These are phyloP conservation scores for Lasiosphaeriaceae sp. DNA, from an alignment of 495 filamentous ascomycete species.

Conservation along the genomic window DNA sequence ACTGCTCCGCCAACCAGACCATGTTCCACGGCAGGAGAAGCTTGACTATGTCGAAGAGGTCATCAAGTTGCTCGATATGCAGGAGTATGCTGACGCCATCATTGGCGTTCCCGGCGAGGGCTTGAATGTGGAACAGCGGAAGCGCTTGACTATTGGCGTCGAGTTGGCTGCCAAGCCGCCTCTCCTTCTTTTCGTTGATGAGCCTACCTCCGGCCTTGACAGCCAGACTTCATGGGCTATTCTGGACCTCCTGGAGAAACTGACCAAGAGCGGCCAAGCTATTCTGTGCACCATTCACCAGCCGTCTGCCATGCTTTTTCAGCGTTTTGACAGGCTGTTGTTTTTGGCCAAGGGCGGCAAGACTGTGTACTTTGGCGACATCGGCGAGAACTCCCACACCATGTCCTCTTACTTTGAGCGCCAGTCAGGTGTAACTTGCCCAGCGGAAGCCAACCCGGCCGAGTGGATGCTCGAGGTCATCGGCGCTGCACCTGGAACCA, in stretches of 20 bases:
- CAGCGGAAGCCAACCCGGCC: conserved; percentile 76
- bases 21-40: conserved; percentile 67
- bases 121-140: conserved; percentile 89
- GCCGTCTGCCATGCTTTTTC: conserved; percentile 83
- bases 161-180: conserved; percentile 88
- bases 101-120: conserved; percentile 86
- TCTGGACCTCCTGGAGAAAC: conserved; percentile 69
- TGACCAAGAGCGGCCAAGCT: conserved; percentile 79
- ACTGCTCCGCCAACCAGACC: conserved; percentile 74
- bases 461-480: conserved; percentile 97
- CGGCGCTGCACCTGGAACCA: conserved; percentile 80
- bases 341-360: conserved; percentile 76
- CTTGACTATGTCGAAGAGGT: conserved; percentile 85
- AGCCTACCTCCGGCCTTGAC: conserved; percentile 82
- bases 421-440: conserved; percentile 71
- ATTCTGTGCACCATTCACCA: conserved; percentile 94
- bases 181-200: conserved; percentile 87
- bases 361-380: conserved; percentile 89
- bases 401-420: conserved; percentile 77
- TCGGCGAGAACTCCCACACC: conserved; percentile 72
- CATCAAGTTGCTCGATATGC: conserved; percentile 85
- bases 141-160: conserved; percentile 85
- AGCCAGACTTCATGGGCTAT: conserved; percentile 87
- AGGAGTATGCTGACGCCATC: conserved; percentile 80
- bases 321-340: conserved; percentile 84